These are phyloP conservation scores for Solanum arcanum DNA, from an alignment of 257 asterid species.

Conservation along the genomic window DNA sequence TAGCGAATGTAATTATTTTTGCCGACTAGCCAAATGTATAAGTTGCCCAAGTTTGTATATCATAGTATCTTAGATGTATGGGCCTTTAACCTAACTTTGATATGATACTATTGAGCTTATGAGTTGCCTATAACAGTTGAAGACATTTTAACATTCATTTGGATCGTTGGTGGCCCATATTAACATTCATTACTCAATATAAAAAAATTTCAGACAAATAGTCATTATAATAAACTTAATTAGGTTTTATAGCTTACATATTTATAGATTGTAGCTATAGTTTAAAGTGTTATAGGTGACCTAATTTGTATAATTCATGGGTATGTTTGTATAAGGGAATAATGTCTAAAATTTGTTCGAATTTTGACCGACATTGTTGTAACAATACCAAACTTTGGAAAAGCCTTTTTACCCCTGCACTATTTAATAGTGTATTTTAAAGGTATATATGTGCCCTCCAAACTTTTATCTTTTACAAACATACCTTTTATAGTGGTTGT, in stretches of 20 bases:
- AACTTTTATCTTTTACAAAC: too few species aligned
- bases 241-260: background rate
- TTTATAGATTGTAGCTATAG: background rate
- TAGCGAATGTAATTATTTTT: background rate
- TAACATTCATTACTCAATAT: background rate
- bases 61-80: background rate
- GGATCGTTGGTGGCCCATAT: background rate
- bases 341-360: too few species aligned
- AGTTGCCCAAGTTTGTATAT: background rate
- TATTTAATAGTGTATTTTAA: too few species aligned
- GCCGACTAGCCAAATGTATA: background rate
- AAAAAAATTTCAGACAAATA: too few species aligned
- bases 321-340: too few species aligned
- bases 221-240: background rate
- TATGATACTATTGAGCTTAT: background rate
- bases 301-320: too few species aligned
- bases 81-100: background rate
- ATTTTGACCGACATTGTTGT: too few species aligned
- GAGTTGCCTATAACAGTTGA: background rate
- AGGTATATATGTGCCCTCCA: too few species aligned
- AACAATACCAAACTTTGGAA: too few species aligned
- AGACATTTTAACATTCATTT: background rate
- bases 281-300: fast-evolving
- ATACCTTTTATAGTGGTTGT: too few species aligned
- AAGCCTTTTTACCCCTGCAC: too few species aligned